Base-by-base conservation (phyloP, 257 asterid genomes). In the Solanum virginianum region DNA sequence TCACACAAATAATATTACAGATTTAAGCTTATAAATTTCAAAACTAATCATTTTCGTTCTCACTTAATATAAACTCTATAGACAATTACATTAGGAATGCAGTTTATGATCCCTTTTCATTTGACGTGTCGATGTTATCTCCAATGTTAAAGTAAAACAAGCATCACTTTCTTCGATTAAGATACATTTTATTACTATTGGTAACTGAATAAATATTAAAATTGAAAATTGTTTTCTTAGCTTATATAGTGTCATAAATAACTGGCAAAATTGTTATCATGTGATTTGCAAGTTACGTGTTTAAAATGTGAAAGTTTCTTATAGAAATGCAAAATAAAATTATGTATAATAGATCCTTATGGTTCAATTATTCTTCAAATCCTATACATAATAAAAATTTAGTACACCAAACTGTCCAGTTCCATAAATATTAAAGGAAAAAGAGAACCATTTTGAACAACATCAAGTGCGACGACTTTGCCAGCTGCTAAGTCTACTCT, bases 311-410 rank as follows among this genome's bases (percentile, higher is more conserved):
- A 0, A 57, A 57, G 12, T 57, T 0, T 18, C 0, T 57, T 7
- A 0, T 57, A 57, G 0, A 57, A 57, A 57, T 20, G 1, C 0
- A 57, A 3, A 8, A 0, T 4, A 57, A 57, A 0, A 1, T 4
- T 17, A 1, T 7, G 7, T 17, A 56, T 7, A 2, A 56, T n/a
- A 56, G 0, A 10, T 17, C 17, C 5, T 56, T 56, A 56, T 17
- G 9, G 7, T 56, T 10, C 4, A 5, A 18, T 0, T 11, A 5
- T 57, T 57, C 2, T 2, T 57, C 63, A 18, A 57, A 7, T 18
- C 1, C 24, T 57, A 9, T 5, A 1, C 0, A n/a, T 18, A 57
- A 18, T 18, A 10, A 57, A 57, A 57, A 4, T 2, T 57, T 53
- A 13, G 0, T 57, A 24, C 4, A 20, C 1, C 11, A 4, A 57